Conservation (phyloP, 2,329 filamentous ascomycete genomes). For the Amylocarpus encephaloides region DNA sequence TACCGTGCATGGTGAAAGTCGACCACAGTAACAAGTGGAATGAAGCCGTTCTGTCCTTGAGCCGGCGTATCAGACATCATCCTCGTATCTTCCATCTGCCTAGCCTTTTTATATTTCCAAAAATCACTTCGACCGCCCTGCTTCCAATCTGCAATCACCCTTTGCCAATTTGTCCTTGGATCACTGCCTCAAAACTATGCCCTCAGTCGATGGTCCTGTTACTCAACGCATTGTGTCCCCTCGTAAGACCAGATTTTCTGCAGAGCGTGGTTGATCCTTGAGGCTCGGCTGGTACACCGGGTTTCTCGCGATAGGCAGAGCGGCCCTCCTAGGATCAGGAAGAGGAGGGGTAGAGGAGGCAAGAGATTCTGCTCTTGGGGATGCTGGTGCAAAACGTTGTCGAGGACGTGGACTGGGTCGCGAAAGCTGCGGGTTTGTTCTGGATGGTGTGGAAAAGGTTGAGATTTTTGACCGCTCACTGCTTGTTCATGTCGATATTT, state of each 20-base stretch:
- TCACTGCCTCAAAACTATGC: conserved; percentile 7
- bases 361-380: neutral
- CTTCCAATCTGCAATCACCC: conserved; percentile 2
- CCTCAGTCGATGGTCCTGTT: conserved; percentile 5
- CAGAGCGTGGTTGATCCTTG: neutral
- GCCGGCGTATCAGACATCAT: conserved; percentile 4
- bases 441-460: neutral
- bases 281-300: neutral
- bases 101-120: conserved; percentile 2
- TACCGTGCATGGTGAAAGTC: conserved; percentile 74
- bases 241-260: conserved; percentile 3
- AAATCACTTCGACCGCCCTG: neutral
- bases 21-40: conserved; percentile 70
- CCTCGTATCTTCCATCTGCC: conserved; percentile 18
- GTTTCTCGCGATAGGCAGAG: neutral
- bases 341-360: neutral
- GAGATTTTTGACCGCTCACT: conserved; percentile 8
- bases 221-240: conserved; percentile 11
- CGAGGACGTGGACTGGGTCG: neutral
- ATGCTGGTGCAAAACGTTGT: neutral
- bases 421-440: neutral
- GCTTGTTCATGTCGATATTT: neutral
- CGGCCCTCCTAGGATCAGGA: neutral
- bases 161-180: conserved; percentile 1
- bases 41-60: conserved; percentile 39